These are phyloP conservation scores for Coniella vitis DNA, from an alignment of 2,329 filamentous ascomycete species.

Conservation along the genomic window DNA sequence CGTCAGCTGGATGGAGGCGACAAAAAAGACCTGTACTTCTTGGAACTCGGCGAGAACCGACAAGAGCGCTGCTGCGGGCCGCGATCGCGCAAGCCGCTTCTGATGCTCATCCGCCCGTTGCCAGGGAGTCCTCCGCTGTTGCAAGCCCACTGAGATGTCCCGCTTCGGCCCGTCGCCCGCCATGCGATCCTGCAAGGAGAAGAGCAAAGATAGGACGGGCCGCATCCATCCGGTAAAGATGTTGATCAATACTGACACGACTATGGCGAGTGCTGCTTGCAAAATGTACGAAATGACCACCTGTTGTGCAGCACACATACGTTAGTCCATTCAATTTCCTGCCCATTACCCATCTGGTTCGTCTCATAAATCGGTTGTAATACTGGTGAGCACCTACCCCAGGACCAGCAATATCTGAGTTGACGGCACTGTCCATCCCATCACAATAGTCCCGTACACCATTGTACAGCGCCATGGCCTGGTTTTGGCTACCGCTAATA, in stretches of 20 bases:
- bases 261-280: constrained; percentile 11
- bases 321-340: too few relatives aligned
- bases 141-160: neutral
- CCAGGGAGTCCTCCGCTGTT: neutral
- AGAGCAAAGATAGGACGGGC: constrained; percentile 7
- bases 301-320: neutral
- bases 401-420: constrained; percentile 12
- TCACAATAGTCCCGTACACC: constrained; percentile 5
- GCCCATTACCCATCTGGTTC: neutral
- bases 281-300: constrained; percentile 13
- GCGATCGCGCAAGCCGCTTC: constrained; percentile 10
- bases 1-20: constrained; percentile 20
- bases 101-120: constrained; percentile 12
- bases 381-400: constrained; percentile 1
- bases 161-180: neutral
- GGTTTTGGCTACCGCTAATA: constrained; percentile 2
- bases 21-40: constrained; percentile 21
- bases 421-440: constrained; percentile 8
- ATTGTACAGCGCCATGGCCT: constrained; percentile 4
- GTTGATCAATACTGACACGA: constrained; percentile 12
- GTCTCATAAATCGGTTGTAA: too few relatives aligned
- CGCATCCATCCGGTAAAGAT: constrained; percentile 8
- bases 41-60: constrained; percentile 21
- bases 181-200: constrained; percentile 8
- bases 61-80: constrained; percentile 15